Percentiles rank a stretch among this genome's conserved stretches.
Conservation (phyloP, 2,329 filamentous ascomycete species). For the Didymella arachidicola region DNA sequence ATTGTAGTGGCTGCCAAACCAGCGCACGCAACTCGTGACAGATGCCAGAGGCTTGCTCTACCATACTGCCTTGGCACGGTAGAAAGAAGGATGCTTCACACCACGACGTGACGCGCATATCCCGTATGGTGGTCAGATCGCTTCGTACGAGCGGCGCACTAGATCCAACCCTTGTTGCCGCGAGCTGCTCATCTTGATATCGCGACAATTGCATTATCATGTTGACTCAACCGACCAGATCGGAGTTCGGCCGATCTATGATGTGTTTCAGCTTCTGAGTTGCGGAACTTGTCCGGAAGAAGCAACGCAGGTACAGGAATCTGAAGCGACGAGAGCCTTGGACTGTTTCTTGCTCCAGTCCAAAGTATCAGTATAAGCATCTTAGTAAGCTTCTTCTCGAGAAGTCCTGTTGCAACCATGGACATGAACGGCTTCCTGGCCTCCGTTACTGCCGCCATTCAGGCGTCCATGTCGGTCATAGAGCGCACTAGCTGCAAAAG, state of each 20-base stretch:
- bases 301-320: constrained; percentile 14
- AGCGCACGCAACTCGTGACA: background rate
- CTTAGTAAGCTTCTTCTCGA: no score
- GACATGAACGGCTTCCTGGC: constrained; percentile 22
- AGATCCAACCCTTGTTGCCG: background rate
- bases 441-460: constrained; percentile 61
- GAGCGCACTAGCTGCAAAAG: constrained; percentile 58
- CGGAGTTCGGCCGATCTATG: constrained; percentile 17
- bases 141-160: background rate
- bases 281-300: constrained; percentile 19
- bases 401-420: no score
- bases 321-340: constrained; percentile 8
- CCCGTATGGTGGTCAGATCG: background rate
- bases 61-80: background rate
- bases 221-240: constrained; percentile 16
- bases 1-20: background rate
- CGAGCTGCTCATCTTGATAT: background rate
- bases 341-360: background rate
- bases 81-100: background rate
- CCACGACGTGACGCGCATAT: background rate
- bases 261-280: constrained; percentile 21
- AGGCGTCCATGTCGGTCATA: constrained; percentile 62
- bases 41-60: background rate
- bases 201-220: background rate
- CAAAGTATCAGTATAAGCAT: no score